Conservation (phyloP, 352 stramenopile genomes). For the Globisporangium parvum region DNA sequence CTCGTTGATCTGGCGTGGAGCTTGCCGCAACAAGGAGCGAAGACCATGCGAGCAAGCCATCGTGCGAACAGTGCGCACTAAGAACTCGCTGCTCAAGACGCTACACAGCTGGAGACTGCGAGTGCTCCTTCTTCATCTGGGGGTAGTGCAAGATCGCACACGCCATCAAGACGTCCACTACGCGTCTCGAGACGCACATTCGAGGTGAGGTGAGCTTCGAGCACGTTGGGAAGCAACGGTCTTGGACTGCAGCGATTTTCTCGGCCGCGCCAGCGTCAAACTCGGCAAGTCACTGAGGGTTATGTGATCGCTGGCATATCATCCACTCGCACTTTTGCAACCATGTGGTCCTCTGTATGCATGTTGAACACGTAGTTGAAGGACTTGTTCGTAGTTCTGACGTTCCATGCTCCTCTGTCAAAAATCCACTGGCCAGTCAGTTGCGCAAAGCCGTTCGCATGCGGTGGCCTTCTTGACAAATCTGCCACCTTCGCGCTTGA, state of each 20-base stretch:
- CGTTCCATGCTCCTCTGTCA: constrained; percentile 3
- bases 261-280: not conserved
- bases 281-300: not conserved
- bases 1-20: too few relatives aligned
- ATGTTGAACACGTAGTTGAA: constrained; percentile 12
- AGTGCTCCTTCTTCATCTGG: constrained; percentile 1
- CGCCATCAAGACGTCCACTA: constrained; percentile 1
- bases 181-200: not conserved
- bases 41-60: constrained; percentile 1
- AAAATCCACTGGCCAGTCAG: constrained; percentile 6
- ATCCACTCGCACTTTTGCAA: not conserved
- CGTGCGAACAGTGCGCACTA: too few relatives aligned
- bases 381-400: constrained; percentile 6
- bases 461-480: too few relatives aligned
- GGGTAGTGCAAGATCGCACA: constrained; percentile 1
- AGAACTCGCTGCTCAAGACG: not conserved
- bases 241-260: not conserved
- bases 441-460: not conserved
- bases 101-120: not conserved
- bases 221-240: not conserved
- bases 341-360: constrained; percentile 2
- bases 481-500: too few relatives aligned
- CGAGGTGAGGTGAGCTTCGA: not conserved
- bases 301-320: not conserved
- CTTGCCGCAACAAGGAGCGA: not conserved